Evolutionary conservation across 2,329 filamentous ascomycete species (phyloP), one percentile per base, ranked within the genome.

Genomic region (Calonectria honghensis): DNA sequence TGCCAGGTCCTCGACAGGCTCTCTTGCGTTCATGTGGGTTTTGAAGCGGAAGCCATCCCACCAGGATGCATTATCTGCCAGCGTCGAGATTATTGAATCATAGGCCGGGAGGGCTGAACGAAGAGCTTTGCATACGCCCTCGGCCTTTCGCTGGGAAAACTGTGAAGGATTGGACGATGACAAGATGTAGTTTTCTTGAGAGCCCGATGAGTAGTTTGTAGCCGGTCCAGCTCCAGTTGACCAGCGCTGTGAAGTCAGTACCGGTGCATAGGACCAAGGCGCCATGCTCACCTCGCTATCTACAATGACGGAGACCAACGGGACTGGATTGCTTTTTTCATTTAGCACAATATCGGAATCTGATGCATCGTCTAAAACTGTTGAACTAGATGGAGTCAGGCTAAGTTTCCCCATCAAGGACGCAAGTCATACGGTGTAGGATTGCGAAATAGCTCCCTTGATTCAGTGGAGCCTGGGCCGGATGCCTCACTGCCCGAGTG

Each of bases 41-140:
- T 73, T 73, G 48, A 69, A 69, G 29, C 71, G 71, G 35, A 64
- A 73, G 57, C 54, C 50, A 6, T 39, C 45, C 71, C 71, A 73
- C 65, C 64, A 73, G 3, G 71, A 69, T 16, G 57, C 57, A 18
- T 63, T 24, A 4, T 35, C 48, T 18, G 65, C 32, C 6, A 72
- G 31, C 6, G 63, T 68, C 9, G 63, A 31, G 31, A 72, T 61
- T 35, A 73, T 16, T 6, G 64, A 29, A 24, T 73, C 65, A 13
- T 69, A 73, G 35, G 18, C 51, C n/a, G 71, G 71, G 2, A 73
- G 31, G 4, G 71, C 45, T 2, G 71, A 69, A 24, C 71, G 71
- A n/a, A 73, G 45, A 6, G 37, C 27, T 31, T 41, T 20, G n/a
- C 71, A 73, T 18, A 69, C 71, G 4, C 39, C 64, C n/a, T 69